Conservation (phyloP, 2,329 filamentous ascomycete genomes). For the Huntiella bhutanensis region DNA sequence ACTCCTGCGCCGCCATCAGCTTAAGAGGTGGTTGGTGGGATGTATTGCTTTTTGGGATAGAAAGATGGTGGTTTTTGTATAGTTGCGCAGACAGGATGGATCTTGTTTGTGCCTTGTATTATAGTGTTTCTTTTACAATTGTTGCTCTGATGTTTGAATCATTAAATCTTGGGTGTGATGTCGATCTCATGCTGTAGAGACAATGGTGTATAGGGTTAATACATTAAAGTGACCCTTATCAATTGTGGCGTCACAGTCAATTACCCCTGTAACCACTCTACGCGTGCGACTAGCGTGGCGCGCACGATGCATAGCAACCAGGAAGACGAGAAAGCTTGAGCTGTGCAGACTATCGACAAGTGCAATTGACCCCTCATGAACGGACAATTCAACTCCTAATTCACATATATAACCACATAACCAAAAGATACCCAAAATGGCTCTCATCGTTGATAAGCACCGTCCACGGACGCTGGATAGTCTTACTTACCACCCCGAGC, state of each 20-base stretch:
- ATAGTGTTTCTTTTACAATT: neutral
- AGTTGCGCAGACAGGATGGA: neutral
- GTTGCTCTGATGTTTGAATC: too few relatives aligned
- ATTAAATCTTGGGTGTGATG: too few relatives aligned
- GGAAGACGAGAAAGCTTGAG: neutral
- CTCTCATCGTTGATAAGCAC: constrained; percentile 54
- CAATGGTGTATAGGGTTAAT: neutral
- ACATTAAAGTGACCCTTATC: neutral
- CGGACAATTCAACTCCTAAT: neutral
- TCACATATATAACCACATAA: neutral
- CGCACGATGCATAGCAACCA: neutral
- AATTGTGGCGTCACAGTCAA: constrained; percentile 3
- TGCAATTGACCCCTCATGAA: neutral
- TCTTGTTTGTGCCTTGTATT: neutral
- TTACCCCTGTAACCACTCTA: constrained; percentile 11
- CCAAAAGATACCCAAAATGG: constrained; percentile 27
- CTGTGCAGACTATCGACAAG: neutral
- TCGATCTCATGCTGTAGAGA: too few relatives aligned
- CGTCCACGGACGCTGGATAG: constrained; percentile 55
- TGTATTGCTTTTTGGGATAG: neutral
- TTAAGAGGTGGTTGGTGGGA: too few relatives aligned
- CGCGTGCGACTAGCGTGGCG: constrained; percentile 6
- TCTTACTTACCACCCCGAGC: constrained; percentile 72
- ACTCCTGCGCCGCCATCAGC: too few relatives aligned
- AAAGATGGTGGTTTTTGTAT: neutral